Evolutionary conservation across 2,329 filamentous ascomycete genomes (phyloP), one percentile per base, ranked within the genome.

Genomic region (Aspergillus niger): DNA sequence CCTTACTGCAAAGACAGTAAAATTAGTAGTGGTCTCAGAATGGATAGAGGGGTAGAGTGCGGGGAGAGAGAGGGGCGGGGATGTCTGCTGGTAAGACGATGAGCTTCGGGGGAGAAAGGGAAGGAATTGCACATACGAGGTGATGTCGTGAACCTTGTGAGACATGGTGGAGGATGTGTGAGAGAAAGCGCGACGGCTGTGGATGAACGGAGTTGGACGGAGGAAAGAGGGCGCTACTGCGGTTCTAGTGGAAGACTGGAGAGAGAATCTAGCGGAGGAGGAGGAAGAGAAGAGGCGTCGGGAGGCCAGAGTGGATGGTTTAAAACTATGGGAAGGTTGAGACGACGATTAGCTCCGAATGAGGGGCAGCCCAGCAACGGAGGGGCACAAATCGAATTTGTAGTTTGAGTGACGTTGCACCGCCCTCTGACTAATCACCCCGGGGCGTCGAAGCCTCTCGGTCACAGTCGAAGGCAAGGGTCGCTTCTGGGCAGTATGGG

Each of bases 1-100:
- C 72, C 73, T 83, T 85, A 66, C 87, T 91, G 64, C 63, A 57
- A 22, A 39, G 51, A 54, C 3, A 8, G 13, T 22, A 32, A 2
- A 4, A 3, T 36, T 44, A 20, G 38, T 22, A 22, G 24, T 53
- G 26, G 6, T 15, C 13, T 22, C 30, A 17, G 6, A 36, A 13
- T 2, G 30, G 2, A 36, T 13, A 5, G 5, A 36, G 4, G 32
- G 32, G 32, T 13, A 15, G 11, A 11, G 32, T 2, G 32, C 11
- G n/a, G 17, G n/a, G n/a, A 13, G 15, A 11, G 15, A 10, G 48
- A 48, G 22, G 15, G 15, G 7, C 6, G 41, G 36, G 11, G n/a
- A 8, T 11, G 15, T 17, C 2, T 20, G 20, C 20, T 20, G 20
- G 20, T 20, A 20, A 20, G 28, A 28, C 15, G 8, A 38, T 36